Evolutionary conservation across 495 filamentous ascomycete species (phyloP), one percentile per base, ranked within the genome.

Genomic region (Xylona heveae): DNA sequence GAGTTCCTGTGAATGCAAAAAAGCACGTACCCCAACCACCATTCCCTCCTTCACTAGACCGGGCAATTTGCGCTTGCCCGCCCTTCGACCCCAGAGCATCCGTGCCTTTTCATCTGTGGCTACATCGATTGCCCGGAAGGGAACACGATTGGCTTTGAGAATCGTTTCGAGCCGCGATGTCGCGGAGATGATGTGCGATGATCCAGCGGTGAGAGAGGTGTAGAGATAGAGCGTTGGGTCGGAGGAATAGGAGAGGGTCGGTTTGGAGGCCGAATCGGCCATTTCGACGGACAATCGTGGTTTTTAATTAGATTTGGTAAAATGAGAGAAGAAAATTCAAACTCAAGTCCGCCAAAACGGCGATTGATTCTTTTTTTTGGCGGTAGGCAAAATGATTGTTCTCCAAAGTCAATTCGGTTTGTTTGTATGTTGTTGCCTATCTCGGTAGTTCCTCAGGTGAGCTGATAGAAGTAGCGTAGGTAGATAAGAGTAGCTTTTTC

Each of bases 131-230:
- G 77, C 80, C 41, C 76, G 80, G 58, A 93, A 99, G 15, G 79
- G 75, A 29, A 99, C 75, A 41, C 74, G 75, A 59, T 95, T 92
- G 22, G 82, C 83, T 51, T 83, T 90, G 37, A 99, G 69, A 49
- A 99, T 91, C 13, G 84, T 93, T 54, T 95, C 85, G 33, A 99
- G 61, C 22, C 90, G 76, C 16, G 83, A 80, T 0, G 88, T 99
- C 2, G 90, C 88, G 23, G 88, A 95, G 42, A 94, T 71, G 53
- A 95, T 94, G 53, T 92, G 82, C n/a, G 83, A 91, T 4, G 82
- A 91, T 40, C 84, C 84, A 35, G 83, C 77, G n/a, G 84, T 92
- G 16, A 94, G 63, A 41, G 82, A 92, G 34, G 84, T 91, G 59
- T 84, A 91, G 46, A 94, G 71, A 56, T 84, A 94, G 24, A 94